Conservation (phyloP, 2,329 filamentous ascomycete species). For the Fusarium globosum region DNA sequence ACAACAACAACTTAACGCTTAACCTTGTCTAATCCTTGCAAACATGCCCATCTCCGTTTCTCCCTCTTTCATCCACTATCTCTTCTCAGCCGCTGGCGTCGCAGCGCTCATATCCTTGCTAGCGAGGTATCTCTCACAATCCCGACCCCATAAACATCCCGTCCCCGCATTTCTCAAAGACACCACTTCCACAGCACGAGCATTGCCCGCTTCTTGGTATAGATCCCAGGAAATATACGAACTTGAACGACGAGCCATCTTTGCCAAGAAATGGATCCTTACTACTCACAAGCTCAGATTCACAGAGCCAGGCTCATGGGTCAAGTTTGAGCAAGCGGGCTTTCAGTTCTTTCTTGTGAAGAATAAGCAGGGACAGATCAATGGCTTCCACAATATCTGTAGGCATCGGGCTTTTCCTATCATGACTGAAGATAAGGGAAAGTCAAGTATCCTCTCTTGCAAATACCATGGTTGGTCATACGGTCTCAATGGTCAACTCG, state of each 20-base stretch:
- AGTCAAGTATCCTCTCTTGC: slow-evolving; percentile 65
- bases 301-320: slow-evolving; percentile 63
- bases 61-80: not conserved
- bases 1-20: not conserved
- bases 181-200: slow-evolving; percentile 33
- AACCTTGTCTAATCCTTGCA: not conserved
- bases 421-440: slow-evolving; percentile 61
- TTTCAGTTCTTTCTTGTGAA: slow-evolving; percentile 64
- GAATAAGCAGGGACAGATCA: slow-evolving; percentile 62
- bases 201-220: slow-evolving; percentile 63
- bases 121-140: slow-evolving; percentile 35
- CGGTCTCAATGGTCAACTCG: slow-evolving; percentile 64
- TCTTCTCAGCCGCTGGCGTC: slow-evolving; percentile 39
- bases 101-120: slow-evolving; percentile 45
- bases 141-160: not conserved
- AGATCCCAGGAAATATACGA: slow-evolving; percentile 61
- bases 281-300: slow-evolving; percentile 64
- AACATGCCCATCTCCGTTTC: not conserved
- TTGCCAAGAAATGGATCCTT: slow-evolving; percentile 66
- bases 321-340: slow-evolving; percentile 64
- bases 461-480: slow-evolving; percentile 73
- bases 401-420: slow-evolving; percentile 69
- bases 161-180: not conserved
- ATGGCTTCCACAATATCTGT: slow-evolving; percentile 71
- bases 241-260: slow-evolving; percentile 65